A percentile compares a stretch with the other conserved stretches of the same genome.
These are phyloP conservation scores for Didymella lethalis DNA, from an alignment of 2,329 filamentous ascomycete species.

Conservation along the genomic window DNA sequence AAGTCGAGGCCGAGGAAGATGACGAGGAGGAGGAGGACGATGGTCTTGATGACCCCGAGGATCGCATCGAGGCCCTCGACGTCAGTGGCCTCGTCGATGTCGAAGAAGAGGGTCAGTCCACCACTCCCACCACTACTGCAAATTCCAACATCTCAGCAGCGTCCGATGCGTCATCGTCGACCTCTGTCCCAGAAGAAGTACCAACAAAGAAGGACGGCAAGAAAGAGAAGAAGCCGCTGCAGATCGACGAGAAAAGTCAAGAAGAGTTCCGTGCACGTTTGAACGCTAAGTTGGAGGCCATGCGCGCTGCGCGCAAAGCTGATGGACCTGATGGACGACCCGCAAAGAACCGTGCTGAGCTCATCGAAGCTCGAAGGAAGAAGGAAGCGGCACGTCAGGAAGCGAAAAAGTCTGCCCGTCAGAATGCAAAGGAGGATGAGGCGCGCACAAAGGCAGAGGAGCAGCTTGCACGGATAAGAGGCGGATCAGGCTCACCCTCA, in stretches of 20 bases:
- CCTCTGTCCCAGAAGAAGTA: constrained; percentile 52
- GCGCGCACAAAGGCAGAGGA: constrained; percentile 67
- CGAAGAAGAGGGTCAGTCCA: constrained; percentile 42
- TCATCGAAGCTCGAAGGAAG: constrained; percentile 86
- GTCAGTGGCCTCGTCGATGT: constrained; percentile 48
- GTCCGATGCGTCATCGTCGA: constrained; percentile 56
- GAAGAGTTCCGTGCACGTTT: constrained; percentile 80
- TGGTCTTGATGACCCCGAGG: constrained; percentile 39
- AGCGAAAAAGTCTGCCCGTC: constrained; percentile 85
- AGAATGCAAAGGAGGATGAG: constrained; percentile 81
- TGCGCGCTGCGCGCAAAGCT: constrained; percentile 86
- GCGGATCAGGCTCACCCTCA: constrained; percentile 66
- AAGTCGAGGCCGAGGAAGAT: constrained; percentile 40
- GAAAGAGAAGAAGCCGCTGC: constrained; percentile 43
- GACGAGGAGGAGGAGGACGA: constrained; percentile 31
- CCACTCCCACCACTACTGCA: constrained; percentile 42
- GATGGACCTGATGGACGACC: constrained; percentile 82
- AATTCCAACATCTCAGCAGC: constrained; percentile 52
- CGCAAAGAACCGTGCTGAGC: constrained; percentile 85
- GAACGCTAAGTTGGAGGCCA: constrained; percentile 81
- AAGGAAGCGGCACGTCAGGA: constrained; percentile 88
- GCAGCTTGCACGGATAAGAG: constrained; percentile 63
- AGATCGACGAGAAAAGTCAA: constrained; percentile 61
- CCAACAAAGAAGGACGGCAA: constrained; percentile 39
- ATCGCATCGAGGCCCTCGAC: constrained; percentile 46